Evolutionary conservation across 1,284 basidiomycete species (phyloP), one percentile per base, ranked within the genome.

Genomic region (Omphalotus olearius): DNA sequence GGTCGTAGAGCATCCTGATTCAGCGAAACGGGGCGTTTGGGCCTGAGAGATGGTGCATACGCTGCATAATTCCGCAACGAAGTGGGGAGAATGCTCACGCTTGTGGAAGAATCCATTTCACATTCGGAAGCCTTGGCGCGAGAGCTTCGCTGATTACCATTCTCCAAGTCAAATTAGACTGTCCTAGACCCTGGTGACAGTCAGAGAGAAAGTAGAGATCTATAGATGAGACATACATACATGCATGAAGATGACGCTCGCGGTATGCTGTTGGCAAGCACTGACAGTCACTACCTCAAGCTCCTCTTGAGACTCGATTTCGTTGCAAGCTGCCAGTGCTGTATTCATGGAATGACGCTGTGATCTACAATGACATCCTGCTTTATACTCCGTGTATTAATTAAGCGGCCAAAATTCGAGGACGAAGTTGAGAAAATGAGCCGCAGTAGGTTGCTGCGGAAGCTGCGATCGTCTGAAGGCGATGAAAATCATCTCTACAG

Each of bases 91-190:
- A 43, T 28, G 62, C 69, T 46, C 56, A 75, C 73, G 73, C 70
- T 57, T 76, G 72, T 1, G 72, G 73, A 18, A 74, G 56, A 23
- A 75, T 59, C 73, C 73, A 76, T 53, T 69, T 64, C 5, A 74
- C 61, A 40, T 62, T 62, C 4, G 73, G 72, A n/a, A 75, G 62
- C 25, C 59, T 61, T 13, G 62, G 59, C 9, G 69, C 67, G 14
- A 74, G 56, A 37, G 64, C 64, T 50, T 67, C 62, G 13, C 66
- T 54, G 26, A 66, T 60, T 1, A 63, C 57, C 43, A 62, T 56
- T 37, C 61, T 57, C 72, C 74, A 75, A 0, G 62, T 60, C 18
- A 65, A 47, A 43, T 64, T 67, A 5, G 59, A 63, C 54, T 75
- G 73, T 14, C 73, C 73, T 2, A 74, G 52, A 11, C 73, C 73